Conservation (phyloP, 345 rosid genomes). For the Gossypium anomalum region DNA sequence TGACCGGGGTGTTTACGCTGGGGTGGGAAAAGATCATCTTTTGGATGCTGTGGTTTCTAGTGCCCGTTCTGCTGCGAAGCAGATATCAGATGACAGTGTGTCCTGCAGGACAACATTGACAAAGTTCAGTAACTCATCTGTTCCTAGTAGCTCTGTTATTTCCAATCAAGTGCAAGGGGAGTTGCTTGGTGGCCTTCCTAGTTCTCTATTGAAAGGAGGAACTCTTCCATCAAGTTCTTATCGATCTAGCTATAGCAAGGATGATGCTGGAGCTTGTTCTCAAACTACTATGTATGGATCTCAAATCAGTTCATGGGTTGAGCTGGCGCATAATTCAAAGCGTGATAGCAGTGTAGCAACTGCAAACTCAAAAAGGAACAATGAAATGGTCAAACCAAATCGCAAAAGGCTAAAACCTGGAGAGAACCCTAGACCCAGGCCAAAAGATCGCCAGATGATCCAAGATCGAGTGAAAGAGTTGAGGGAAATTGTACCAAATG, state of each 20-base stretch:
- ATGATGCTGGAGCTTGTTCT: slow-evolving; percentile 41
- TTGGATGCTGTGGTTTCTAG: slow-evolving; percentile 90
- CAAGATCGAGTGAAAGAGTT: slow-evolving; percentile 98
- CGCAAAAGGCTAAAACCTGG: slow-evolving; percentile 91
- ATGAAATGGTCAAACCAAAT: slow-evolving; percentile 55
- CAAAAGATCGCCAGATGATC: slow-evolving; percentile 98
- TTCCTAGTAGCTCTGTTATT: slow-evolving; percentile 41
- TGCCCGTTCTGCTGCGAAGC: slow-evolving; percentile 50
- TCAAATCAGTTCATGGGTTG: slow-evolving; percentile 86
- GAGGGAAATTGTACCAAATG: slow-evolving; percentile 94
- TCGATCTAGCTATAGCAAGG: slow-evolving; percentile 41
- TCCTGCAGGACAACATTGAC: slow-evolving; percentile 73
- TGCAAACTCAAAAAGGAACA: slow-evolving; percentile 62
- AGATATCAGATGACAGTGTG: slow-evolving; percentile 61
- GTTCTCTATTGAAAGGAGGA: slow-evolving; percentile 34
- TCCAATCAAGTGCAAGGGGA: slow-evolving; percentile 38
- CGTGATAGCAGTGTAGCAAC: slow-evolving; percentile 53
- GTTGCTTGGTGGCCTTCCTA: slow-evolving; percentile 33
- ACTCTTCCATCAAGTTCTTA: slow-evolving; percentile 36
- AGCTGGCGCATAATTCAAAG: slow-evolving; percentile 53
- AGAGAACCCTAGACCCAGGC: slow-evolving; percentile 93
- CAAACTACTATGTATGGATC: slow-evolving; percentile 55
- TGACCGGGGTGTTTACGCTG: slow-evolving; percentile 27
- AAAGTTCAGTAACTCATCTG: slow-evolving; percentile 53
- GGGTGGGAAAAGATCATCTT: slow-evolving; percentile 54